Evolutionary conservation across 2,329 filamentous ascomycete genomes (phyloP), one percentile per base, ranked within the genome.

Genomic region (Byssochlamys sp.): DNA sequence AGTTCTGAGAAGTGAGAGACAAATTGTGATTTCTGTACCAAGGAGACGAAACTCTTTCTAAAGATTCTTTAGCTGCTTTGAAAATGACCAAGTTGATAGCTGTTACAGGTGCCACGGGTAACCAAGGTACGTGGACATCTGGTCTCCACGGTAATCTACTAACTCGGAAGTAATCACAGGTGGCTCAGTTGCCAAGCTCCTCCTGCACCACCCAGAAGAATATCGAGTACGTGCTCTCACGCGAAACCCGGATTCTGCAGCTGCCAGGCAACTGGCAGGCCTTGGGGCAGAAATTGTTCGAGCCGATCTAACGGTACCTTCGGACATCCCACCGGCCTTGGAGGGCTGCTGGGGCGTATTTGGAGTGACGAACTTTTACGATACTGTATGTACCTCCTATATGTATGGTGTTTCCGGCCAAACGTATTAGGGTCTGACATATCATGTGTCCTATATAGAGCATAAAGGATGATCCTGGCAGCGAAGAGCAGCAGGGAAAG

Each of bases 191-290:
- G 63, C 61, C 11, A 63, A 60, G 53, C 35, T 60, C 24, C 59
- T 65, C 7, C 58, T 65, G 4, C 60, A 64, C 45, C 58, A 56
- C 35, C 59, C 59, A 10, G 33, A 54, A 27, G 49, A 61, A 9
- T 65, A 63, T 58, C 56, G 11, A 14, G 59, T 62, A 2, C 62
- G 63, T 14, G 58, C 57, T 14, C 55, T 65, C 6, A 65, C 63
- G 45, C 62, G 63, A 14, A 58, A 65, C 39, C 57, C 58, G 14
- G 45, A 56, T 29, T 65, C 62, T 2, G 48, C 29, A 45, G 49
- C 55, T 12, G 60, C 63, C 26, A 60, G 58, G 52, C 33, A 53
- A 12, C 61, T 65, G 19, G 54, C 35, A 11, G 45, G 56, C 3
- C 35, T 55, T 26, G 63, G 63, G 11, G 62, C 61, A n/a, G 61